Percentiles rank a stretch among this genome's conserved stretches.
Conservation (phyloP, 2,329 filamentous ascomycete genomes). For the Aspergillus novoparasiticus region DNA sequence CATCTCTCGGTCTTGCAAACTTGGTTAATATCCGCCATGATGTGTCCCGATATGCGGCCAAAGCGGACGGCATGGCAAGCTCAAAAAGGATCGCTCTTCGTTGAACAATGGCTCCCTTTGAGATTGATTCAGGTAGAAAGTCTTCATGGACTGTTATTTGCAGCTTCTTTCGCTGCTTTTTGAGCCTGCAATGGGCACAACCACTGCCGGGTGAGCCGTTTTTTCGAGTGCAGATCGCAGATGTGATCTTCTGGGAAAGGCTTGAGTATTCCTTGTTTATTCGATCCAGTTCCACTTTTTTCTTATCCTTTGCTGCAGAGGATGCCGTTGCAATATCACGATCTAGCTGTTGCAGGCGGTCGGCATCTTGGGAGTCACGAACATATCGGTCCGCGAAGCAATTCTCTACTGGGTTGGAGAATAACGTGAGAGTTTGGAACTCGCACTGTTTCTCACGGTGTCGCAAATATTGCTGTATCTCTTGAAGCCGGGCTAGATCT, state of each 20-base stretch:
- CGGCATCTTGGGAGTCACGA: background rate
- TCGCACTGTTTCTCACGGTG: background rate
- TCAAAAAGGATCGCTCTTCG: constrained; percentile 3
- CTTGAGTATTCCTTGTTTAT: background rate
- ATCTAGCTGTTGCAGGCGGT: background rate
- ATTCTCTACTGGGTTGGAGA: background rate
- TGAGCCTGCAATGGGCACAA: background rate
- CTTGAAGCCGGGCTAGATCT: constrained; percentile 1
- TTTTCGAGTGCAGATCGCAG: background rate
- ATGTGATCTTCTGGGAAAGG: background rate
- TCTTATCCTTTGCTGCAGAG: background rate
- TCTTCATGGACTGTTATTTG: constrained; percentile 3
- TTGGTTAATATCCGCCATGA: constrained; percentile 2
- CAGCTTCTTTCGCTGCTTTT: background rate
- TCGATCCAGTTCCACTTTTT: background rate
- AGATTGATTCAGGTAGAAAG: background rate
- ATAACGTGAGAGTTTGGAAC: background rate
- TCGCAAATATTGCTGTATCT: constrained; percentile 1
- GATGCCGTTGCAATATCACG: background rate
- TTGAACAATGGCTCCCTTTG: background rate
- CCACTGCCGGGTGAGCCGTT: background rate
- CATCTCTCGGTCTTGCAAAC: background rate
- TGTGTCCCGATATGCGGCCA: constrained; percentile 7
- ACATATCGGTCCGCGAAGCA: constrained; percentile 6
- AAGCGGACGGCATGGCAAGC: background rate